phyloP scores from a whole-genome alignment of 2,329 filamentous ascomycete species.

The Aspergillus sp. region DNA sequence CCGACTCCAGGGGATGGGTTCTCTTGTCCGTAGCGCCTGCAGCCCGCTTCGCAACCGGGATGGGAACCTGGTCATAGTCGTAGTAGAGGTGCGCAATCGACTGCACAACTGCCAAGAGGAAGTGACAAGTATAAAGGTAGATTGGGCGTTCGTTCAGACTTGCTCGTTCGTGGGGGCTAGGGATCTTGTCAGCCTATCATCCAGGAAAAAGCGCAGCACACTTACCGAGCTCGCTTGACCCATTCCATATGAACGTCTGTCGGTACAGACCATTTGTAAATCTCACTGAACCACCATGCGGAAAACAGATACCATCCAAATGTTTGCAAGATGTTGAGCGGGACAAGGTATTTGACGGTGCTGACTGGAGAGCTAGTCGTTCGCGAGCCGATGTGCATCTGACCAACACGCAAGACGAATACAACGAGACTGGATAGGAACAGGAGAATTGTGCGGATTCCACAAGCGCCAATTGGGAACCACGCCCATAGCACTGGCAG shows the following conservation, averaged over 20 bases:
- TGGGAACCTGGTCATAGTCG: conserved; percentile 69
- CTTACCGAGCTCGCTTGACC: conserved; percentile 67
- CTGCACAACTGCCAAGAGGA: conserved; percentile 68
- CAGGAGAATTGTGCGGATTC: conserved; percentile 70
- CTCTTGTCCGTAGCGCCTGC: conserved; percentile 31
- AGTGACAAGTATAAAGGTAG: conserved; percentile 70
- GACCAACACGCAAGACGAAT: conserved; percentile 80
- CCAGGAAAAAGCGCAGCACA: conserved; percentile 16
- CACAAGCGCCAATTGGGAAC: conserved; percentile 76
- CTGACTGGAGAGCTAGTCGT: conserved; percentile 68
- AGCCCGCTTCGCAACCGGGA: conserved; percentile 43
- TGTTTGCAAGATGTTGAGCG: conserved; percentile 64
- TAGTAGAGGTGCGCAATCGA: conserved; percentile 65
- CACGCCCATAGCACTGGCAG: conserved; percentile 73
- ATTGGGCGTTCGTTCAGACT: conserved; percentile 83
- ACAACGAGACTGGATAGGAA: conserved; percentile 74
- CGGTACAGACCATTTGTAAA: conserved; percentile 72
- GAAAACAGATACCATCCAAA: conserved; percentile 74
- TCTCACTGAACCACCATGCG: conserved; percentile 73
- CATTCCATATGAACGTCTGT: conserved; percentile 63
- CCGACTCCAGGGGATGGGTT: conserved; percentile 35
- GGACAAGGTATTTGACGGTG: conserved; percentile 59
- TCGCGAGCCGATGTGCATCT: conserved; percentile 72
- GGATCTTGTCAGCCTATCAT: conserved; percentile 10
- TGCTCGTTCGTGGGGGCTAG: conserved; percentile 61